phyloP scores from a whole-genome alignment of 495 filamentous ascomycete species.

The Penicillium waksmanii region DNA sequence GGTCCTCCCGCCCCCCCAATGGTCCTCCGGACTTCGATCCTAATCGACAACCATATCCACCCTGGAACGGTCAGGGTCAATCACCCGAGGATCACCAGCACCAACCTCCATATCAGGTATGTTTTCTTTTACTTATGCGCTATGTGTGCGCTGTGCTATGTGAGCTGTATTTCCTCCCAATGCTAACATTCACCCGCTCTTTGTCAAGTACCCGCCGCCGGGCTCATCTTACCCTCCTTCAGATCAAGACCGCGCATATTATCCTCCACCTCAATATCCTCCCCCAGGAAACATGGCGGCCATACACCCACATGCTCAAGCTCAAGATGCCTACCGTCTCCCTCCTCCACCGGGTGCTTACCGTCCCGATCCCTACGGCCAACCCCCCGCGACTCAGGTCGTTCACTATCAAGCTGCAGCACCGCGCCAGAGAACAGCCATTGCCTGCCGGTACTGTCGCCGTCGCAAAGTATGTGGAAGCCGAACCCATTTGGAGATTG shows the following conservation, averaged over 20 bases:
- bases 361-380: constrained; percentile 52
- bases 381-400: constrained; percentile 48
- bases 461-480: constrained; percentile 69
- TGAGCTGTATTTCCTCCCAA: background rate
- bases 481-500: background rate
- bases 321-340: constrained; percentile 44
- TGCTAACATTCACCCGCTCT: background rate
- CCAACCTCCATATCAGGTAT: constrained; percentile 45
- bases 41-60: constrained; percentile 39
- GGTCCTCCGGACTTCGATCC: constrained; percentile 15
- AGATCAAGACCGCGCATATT: constrained; percentile 43
- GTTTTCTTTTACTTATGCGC: constrained; percentile 3
- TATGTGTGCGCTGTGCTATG: background rate
- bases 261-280: constrained; percentile 46
- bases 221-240: constrained; percentile 34
- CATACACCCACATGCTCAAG: constrained; percentile 40
- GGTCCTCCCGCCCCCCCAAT: constrained; percentile 23
- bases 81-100: constrained; percentile 41
- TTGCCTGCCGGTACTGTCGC: constrained; percentile 83
- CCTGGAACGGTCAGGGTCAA: constrained; percentile 46
- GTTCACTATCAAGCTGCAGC: constrained; percentile 65
- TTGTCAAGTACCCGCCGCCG: constrained; percentile 37
- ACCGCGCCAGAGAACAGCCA: constrained; percentile 78
- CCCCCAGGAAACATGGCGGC: constrained; percentile 46
- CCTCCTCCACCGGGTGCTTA: constrained; percentile 45